These are phyloP conservation scores for Fusarium sambucinum DNA, from an alignment of 2,329 filamentous ascomycete genomes.

Conservation along the genomic window DNA sequence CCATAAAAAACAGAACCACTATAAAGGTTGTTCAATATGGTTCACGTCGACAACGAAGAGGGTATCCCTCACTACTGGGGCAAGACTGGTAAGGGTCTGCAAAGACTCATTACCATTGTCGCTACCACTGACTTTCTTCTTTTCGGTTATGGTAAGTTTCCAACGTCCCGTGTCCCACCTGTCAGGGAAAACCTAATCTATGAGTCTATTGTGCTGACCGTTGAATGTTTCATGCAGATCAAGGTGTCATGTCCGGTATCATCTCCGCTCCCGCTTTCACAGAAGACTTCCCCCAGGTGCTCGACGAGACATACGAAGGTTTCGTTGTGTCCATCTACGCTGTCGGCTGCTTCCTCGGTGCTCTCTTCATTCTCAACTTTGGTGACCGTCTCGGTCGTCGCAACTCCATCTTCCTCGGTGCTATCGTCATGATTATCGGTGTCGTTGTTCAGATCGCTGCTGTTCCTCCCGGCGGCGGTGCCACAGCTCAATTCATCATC, in stretches of 20 bases:
- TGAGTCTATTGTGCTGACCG: neutral
- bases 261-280: slow-evolving; percentile 64
- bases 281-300: slow-evolving; percentile 57
- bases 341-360: slow-evolving; percentile 65
- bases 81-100: slow-evolving; percentile 36
- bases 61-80: slow-evolving; percentile 39
- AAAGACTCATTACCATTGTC: slow-evolving; percentile 35
- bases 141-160: slow-evolving; percentile 33
- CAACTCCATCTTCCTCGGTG: slow-evolving; percentile 68
- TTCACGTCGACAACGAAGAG: slow-evolving; percentile 37
- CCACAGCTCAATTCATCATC: slow-evolving; percentile 63
- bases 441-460: slow-evolving; percentile 68
- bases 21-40: slow-evolving; percentile 25
- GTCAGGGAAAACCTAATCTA: slow-evolving; percentile 39
- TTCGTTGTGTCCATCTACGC: slow-evolving; percentile 65
- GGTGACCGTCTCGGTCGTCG: slow-evolving; percentile 66
- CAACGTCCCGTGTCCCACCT: neutral
- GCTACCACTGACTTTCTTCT: slow-evolving; percentile 37
- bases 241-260: slow-evolving; percentile 66
- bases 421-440: slow-evolving; percentile 70
- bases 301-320: slow-evolving; percentile 60
- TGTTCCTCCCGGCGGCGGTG: slow-evolving; percentile 50
- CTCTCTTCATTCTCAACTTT: slow-evolving; percentile 62
- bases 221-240: slow-evolving; percentile 53
- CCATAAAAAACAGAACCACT: slow-evolving; percentile 6